Evolutionary conservation across 495 filamentous ascomycete genomes (phyloP).

Genomic region (Amniculicola lignicola): DNA sequence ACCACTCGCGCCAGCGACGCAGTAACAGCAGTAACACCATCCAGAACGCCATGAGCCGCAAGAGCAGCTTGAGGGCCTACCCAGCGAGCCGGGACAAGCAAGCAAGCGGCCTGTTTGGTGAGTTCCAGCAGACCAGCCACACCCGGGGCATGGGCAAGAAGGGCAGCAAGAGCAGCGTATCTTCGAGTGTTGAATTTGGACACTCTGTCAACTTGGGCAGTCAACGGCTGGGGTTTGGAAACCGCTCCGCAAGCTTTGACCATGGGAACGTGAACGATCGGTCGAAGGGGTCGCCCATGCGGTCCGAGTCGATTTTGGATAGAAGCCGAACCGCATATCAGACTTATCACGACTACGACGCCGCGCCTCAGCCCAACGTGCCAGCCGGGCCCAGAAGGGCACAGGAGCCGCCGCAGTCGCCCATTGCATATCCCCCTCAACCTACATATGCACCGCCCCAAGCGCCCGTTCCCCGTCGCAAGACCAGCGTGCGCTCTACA

Average conservation of each 20-base stretch:
- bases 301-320: constrained; percentile 29
- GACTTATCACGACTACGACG: constrained; percentile 62
- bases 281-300: constrained; percentile 10
- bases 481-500: constrained; percentile 63
- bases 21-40: constrained; percentile 82
- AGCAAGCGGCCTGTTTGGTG: constrained; percentile 24
- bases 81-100: constrained; percentile 35
- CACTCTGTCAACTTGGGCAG: constrained; percentile 53
- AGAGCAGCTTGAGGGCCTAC: constrained; percentile 56
- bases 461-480: constrained; percentile 47
- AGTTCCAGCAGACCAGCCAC: constrained; percentile 24
- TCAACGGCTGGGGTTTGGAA: constrained; percentile 57
- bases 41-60: constrained; percentile 57
- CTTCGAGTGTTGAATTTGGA: constrained; percentile 66
- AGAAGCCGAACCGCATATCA: constrained; percentile 34
- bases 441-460: constrained; percentile 35
- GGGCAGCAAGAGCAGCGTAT: constrained; percentile 70
- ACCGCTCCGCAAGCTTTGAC: constrained; percentile 77
- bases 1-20: constrained; percentile 60
- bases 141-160: constrained; percentile 47
- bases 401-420: constrained; percentile 45
- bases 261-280: constrained; percentile 48
- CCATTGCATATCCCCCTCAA: constrained; percentile 30
- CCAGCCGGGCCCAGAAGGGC: constrained; percentile 68
- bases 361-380: constrained; percentile 84